Evolutionary conservation across 495 filamentous ascomycete species (phyloP).

Genomic region (Entonaema liquescens): DNA sequence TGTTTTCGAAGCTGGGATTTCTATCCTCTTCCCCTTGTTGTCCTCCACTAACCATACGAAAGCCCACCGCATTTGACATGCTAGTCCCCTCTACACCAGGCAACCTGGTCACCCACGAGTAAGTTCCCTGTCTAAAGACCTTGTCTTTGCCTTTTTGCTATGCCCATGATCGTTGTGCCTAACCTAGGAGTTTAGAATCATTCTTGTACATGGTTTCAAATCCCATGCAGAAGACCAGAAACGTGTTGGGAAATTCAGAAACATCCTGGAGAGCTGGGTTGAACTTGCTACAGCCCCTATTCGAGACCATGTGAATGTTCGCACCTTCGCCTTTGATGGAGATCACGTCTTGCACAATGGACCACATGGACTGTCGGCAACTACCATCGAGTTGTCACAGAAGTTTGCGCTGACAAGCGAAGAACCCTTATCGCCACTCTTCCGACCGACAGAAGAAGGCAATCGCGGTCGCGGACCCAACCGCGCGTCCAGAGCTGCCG

Average conservation of each 20-base stretch:
- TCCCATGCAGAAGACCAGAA: not conserved
- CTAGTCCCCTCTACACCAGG: not conserved
- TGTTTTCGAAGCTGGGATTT: not conserved
- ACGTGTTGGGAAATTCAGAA: conserved; percentile 3
- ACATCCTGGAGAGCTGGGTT: conserved; percentile 22
- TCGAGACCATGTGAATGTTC: conserved; percentile 12
- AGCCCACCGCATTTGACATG: not conserved
- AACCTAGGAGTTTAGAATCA: conserved; percentile 8
- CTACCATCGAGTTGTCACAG: not conserved
- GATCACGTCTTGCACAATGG: conserved; percentile 11
- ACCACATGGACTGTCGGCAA: not conserved
- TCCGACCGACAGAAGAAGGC: not conserved
- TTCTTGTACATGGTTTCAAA: conserved; percentile 35
- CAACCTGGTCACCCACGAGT: conserved; percentile 8
- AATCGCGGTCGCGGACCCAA: not conserved
- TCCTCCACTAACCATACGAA: not conserved
- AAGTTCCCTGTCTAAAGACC: not conserved
- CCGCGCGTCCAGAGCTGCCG: not conserved
- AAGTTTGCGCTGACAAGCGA: not conserved
- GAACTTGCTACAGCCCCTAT: not conserved
- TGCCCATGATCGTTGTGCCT: not conserved
- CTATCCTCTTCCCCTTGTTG: not conserved
- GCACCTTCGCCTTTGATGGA: conserved; percentile 18
- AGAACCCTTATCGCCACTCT: conserved; percentile 12
- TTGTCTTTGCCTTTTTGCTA: not conserved